Percentiles rank a stretch among this genome's conserved stretches.
These are phyloP conservation scores for Liriodendron chinense DNA, from an alignment of 164 flowering plant genomes.

Conservation along the genomic window DNA sequence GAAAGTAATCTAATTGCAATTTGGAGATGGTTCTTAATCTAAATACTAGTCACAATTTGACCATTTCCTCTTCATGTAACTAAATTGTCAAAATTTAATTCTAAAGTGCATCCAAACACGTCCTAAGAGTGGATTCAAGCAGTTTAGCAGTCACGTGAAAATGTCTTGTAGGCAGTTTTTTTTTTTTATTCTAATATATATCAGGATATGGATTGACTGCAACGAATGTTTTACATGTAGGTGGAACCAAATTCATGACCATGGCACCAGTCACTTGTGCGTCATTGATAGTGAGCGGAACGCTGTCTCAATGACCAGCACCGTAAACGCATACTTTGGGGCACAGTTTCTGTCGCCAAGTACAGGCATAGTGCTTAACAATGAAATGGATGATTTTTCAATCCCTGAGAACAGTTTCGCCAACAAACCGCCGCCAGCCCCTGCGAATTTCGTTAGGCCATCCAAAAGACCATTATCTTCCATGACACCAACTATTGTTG, in stretches of 20 bases:
- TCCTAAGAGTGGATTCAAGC: no score
- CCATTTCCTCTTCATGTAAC: no score
- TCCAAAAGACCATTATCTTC: conserved; percentile 72
- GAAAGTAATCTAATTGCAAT: no score
- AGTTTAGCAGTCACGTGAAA: no score
- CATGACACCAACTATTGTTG: conserved; percentile 60
- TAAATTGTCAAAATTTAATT: no score
- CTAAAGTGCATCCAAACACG: no score
- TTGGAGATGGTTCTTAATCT: no score
- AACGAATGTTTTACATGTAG: conserved; percentile 17
- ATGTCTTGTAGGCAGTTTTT: no score
- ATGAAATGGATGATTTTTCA: conserved; percentile 81
- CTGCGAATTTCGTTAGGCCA: conserved; percentile 54
- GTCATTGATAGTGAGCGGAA: conserved; percentile 52
- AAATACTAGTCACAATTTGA: no score
- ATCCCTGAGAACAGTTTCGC: conserved; percentile 30
- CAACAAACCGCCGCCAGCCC: conserved; percentile 45
- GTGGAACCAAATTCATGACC: conserved; percentile 61
- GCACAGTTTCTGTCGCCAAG: conserved; percentile 44
- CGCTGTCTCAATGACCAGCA: conserved; percentile 67
- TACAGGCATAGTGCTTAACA: conserved; percentile 70
- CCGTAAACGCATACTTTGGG: conserved; percentile 55
- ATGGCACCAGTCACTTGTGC: conserved; percentile 65
- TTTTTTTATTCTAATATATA: no score
- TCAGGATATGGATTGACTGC: no score